Evolutionary conservation across 108 stramenopile genomes (phyloP).

Genomic region (Epithemia pelagica): DNA sequence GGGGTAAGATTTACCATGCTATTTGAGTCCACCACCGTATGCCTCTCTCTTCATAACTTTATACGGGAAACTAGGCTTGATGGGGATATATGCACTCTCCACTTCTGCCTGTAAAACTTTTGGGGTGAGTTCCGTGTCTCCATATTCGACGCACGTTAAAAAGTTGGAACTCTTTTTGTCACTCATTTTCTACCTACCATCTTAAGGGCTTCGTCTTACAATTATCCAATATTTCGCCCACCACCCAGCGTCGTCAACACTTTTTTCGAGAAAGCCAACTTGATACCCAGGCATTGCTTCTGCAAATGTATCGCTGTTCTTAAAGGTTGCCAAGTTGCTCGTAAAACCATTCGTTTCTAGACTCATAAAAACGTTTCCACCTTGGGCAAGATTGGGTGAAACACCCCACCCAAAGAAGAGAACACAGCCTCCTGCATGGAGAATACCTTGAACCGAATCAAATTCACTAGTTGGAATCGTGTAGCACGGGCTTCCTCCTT

Average conservation of each 20-base stretch:
- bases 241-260: constrained; percentile 68
- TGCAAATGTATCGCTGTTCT: constrained; percentile 35
- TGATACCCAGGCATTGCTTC: constrained; percentile 50
- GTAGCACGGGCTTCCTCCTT: constrained; percentile 71
- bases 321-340: constrained; percentile 45
- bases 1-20: too few relatives aligned
- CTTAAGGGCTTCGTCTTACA: constrained; percentile 12
- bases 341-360: constrained; percentile 75
- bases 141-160: too few relatives aligned
- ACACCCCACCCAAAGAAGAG: constrained; percentile 75
- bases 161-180: too few relatives aligned
- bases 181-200: too few relatives aligned
- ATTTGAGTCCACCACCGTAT: too few relatives aligned
- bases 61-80: too few relatives aligned
- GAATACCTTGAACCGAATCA: constrained; percentile 48
- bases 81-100: too few relatives aligned
- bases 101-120: too few relatives aligned
- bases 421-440: constrained; percentile 66
- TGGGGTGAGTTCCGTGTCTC: too few relatives aligned
- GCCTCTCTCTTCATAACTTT: background rate
- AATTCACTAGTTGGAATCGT: constrained; percentile 59
- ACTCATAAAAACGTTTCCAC: constrained; percentile 60
- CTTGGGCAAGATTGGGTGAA: constrained; percentile 53
- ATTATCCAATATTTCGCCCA: constrained; percentile 86
- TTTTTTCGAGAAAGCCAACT: constrained; percentile 71